Evolutionary conservation across 2,329 filamentous ascomycete genomes (phyloP), one percentile per base, ranked within the genome.

Genomic region (Colletotrichum tropicale): DNA sequence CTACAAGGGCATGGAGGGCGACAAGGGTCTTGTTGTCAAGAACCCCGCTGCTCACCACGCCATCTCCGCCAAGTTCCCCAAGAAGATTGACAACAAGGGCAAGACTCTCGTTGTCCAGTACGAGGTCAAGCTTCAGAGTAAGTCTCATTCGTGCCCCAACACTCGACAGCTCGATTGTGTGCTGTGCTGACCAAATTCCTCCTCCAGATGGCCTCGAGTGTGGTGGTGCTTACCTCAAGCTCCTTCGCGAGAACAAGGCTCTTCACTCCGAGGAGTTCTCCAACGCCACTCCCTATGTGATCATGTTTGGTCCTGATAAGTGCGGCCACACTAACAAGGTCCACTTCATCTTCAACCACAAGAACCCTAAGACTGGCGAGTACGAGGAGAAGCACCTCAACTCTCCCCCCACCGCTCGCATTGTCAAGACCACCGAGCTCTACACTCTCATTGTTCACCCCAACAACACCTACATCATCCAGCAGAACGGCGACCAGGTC

Each of bases 251-350:
- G 85, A 98, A 97, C 91, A 96, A 96, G 90, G 94, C 95, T 86
- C 95, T 99, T 82, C 95, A 98, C 89, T 93, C 95, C 82, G 96
- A 98, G 79, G 97, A 99, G 90, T 99, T 99, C 90, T 95, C 95
- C 86, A 98, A 99, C 88, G 93, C 94, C 77, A 98, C 96, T 58
- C 97, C 97, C 65, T 99, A 99, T 85, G 95, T 99, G 81, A 98
- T 99, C 91, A 99, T 99, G 97, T 99, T 99, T 85, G 97, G 97
- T 80, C 97, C 97, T 81, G 97, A 99, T 91, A 98, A 98, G 94
- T 99, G 97, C 86, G 97, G 97, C 86, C 92, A 95, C 85, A 98
- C 95, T 87, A 99, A 99, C 94, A 98, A 98, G 94, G 95, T 98
- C 69, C 91, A 93, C 87, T 98, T 99, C 89, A 99, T 99, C 87